Evolutionary conservation across 164 flowering plant genomes (phyloP), one percentile per base, ranked within the genome.

Genomic region (Stephania yunnanensis): DNA sequence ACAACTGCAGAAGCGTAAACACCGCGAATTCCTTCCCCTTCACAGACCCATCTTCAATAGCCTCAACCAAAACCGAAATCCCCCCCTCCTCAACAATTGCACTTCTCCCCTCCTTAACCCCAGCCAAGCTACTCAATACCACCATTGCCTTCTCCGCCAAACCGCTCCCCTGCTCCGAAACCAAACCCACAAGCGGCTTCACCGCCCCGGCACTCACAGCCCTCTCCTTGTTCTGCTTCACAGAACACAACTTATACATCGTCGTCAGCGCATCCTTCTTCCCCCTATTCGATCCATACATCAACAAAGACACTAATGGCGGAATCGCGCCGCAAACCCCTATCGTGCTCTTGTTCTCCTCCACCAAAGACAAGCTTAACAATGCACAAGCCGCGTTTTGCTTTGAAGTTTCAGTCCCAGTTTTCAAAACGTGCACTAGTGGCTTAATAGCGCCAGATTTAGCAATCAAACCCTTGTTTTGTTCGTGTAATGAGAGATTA

Each of bases 241-340:
- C 77, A 3, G 89, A 83, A 75, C 97, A 93, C 10, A 95, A 84
- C 88, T 95, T 95, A 74, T 95, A 95, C 30, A 95, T 82, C 3
- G 98, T 89, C 20, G 99, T 95, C n/a, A 95, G 72, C 0, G 97
- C 94, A 68, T 95, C 99, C 72, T 95, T 96, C 85, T 96, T 96
- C 68, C 99, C 98, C 19, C 99, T 73, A 71, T 69, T 83, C 0
- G 94, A 82, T 0, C 98, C 98, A 45, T 78, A 83, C 71, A 92
- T 72, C 30, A 96, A 78, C 72, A 96, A 79, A 10, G 91, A 81
- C 25, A 96, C 98, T 78, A 96, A 70, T 5, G 95, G 97, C 22
- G 99, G 95, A 4, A 96, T 89, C 0, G 98, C 98, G n/a, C 99
- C 99, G 72, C 91, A 90, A 0, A 91, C 99, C 1, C 99, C 99